Evolutionary conservation across 257 asterid genomes (phyloP).

Genomic region (Penstemon newberryi): DNA sequence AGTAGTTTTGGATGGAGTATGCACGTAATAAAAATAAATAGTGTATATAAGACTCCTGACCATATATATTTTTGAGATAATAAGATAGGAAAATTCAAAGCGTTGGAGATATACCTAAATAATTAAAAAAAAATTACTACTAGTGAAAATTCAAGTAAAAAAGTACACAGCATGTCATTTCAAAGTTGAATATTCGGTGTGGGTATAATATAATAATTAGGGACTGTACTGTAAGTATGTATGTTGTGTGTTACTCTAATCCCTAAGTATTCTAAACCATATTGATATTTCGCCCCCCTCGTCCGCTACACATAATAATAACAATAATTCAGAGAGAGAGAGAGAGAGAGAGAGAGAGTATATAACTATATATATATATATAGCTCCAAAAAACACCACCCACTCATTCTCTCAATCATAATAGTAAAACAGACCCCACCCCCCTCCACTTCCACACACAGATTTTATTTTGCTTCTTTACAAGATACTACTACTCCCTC

Average conservation of each 20-base stretch:
- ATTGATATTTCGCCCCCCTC: conserved; percentile 62
- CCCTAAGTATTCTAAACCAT: conserved; percentile 47
- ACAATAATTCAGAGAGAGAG: no score
- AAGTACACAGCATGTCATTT: background rate
- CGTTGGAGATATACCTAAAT: no score
- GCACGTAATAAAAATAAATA: no score
- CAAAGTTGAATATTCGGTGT: background rate
- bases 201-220: background rate
- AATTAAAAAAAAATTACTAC: no score
- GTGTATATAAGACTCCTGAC: no score
- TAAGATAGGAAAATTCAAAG: no score
- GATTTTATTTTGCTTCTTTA: no score
- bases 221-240: conserved; percentile 2
- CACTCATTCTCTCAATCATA: conserved; percentile 51
- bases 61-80: no score
- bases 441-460: background rate
- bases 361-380: background rate
- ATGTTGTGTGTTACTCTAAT: conserved; percentile 21
- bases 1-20: no score
- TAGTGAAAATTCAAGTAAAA: no score
- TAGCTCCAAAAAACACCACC: conserved; percentile 44
- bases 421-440: background rate
- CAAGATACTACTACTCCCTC: no score
- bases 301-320: conserved; percentile 51
- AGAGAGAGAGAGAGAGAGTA: no score